Conservation (phyloP, 176 grass and related monocot genomes). For the Avena atlantica region DNA sequence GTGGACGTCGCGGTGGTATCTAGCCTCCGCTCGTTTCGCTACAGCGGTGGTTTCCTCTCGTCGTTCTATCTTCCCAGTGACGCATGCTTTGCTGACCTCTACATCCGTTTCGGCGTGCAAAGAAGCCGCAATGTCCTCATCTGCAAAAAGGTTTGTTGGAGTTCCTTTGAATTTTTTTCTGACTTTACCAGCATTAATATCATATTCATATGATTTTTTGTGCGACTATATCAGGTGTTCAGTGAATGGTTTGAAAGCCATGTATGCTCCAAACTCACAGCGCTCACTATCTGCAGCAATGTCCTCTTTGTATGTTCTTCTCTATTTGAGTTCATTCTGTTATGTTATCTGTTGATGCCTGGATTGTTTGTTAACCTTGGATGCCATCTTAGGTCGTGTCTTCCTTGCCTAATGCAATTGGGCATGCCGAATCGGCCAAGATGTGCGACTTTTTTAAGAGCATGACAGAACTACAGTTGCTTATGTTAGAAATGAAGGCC, state of each 20-base stretch:
- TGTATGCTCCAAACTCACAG: conserved; percentile 43
- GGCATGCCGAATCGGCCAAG: conserved; percentile 11
- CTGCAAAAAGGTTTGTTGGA: background rate
- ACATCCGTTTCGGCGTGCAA: conserved; percentile 38
- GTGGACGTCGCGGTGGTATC: conserved; percentile 1
- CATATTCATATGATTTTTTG: background rate
- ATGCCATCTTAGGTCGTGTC: conserved; percentile 9
- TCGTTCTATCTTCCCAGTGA: background rate
- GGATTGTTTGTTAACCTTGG: background rate
- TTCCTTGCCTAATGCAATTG: conserved; percentile 33
- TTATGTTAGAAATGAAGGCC: conserved; percentile 61
- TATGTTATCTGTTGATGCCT: background rate
- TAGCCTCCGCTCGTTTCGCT: conserved; percentile 43
- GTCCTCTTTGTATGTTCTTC: conserved; percentile 7
- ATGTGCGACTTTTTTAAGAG: conserved; percentile 50
- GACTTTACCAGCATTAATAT: background rate
- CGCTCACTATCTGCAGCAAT: conserved; percentile 42
- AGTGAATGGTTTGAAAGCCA: conserved; percentile 16
- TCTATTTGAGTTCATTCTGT: background rate
- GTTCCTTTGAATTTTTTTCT: background rate
- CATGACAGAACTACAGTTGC: conserved; percentile 63
- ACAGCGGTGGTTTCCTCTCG: background rate
- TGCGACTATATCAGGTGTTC: conserved; percentile 3
- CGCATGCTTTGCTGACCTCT: conserved; percentile 37
- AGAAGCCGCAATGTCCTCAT: conserved; percentile 28